Conservation (phyloP, 2,329 filamentous ascomycete genomes). For the Alternaria angustiovoidea region DNA sequence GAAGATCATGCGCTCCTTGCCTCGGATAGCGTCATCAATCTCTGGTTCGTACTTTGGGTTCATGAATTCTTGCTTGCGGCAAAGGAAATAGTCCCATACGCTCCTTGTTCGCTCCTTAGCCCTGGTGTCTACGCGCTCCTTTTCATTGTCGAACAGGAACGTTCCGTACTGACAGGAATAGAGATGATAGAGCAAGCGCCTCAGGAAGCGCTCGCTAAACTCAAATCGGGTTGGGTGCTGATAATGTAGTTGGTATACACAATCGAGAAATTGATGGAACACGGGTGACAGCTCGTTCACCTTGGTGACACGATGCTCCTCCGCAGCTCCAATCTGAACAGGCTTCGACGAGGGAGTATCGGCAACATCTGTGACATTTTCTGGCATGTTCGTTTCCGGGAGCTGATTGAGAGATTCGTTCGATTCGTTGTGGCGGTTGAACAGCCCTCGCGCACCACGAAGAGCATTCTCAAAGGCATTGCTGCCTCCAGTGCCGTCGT, state of each 20-base stretch:
- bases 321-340: conserved; percentile 52
- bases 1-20: conserved; percentile 83
- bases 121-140: conserved; percentile 76
- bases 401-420: conserved; percentile 68
- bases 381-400: conserved; percentile 59
- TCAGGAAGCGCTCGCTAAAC: conserved; percentile 92
- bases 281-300: conserved; percentile 94
- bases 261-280: conserved; percentile 97
- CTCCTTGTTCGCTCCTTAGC: conserved; percentile 78
- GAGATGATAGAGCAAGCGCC: conserved; percentile 88
- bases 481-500: conserved; percentile 55
- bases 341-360: conserved; percentile 42
- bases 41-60: conserved; percentile 80
- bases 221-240: conserved; percentile 92
- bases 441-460: conserved; percentile 85
- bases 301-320: conserved; percentile 74
- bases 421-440: conserved; percentile 79
- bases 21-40: conserved; percentile 80
- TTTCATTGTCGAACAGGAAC: conserved; percentile 94
- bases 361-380: conserved; percentile 59
- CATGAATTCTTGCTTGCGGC: conserved; percentile 78
- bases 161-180: conserved; percentile 98
- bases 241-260: conserved; percentile 85
- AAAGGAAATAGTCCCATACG: conserved; percentile 96
- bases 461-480: conserved; percentile 88